Evolutionary conservation across 352 stramenopile genomes (phyloP), one percentile per base, ranked within the genome.

Genomic region (Albugo candida): DNA sequence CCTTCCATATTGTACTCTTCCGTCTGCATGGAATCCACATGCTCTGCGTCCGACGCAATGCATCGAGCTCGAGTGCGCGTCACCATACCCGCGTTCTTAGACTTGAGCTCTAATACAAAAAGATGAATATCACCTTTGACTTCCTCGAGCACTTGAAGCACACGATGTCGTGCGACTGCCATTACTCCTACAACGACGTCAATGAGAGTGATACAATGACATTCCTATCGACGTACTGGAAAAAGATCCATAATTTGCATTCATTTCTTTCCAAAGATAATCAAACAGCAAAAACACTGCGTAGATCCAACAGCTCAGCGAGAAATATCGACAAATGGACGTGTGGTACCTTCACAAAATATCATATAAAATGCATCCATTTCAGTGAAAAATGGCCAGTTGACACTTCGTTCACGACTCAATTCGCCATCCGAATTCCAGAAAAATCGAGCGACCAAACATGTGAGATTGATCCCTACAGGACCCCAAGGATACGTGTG

Each of bases 401-500:
- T 83, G 16, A 59, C 14, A 41, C 70, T 53, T 27, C 67, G 60
- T 20, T 87, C 74, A 36, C 67, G 64, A 44, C 77, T 62, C 37
- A 80, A 58, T 52, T 83, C 65, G 11, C 74, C 77, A 44, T 87
- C 72, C 42, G 70, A 75, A 41, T 82, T 76, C 77, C 77, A 91
- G 48, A 91, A 85, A 1, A 83, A 63, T 36, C 68, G 59, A 17
- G 74, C 70, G 10, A 85, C 56, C 67, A 87, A 81, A 54, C 77
- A 85, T 16, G 77, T 85, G 44, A 91, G 70, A 47, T 91, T 91
- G 60, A 91, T 91, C 8, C 74, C 77, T 4, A 72, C 77, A 20
- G 72, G 77, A 47, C 77, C 74, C 74, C 74, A 87, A 20, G 77
- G 77, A 46, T 91, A 91, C 39, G 77, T 85, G 55, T 84, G 71